Base-by-base conservation (phyloP, 2,329 filamentous ascomycete species). In the Colletotrichum siamense region DNA sequence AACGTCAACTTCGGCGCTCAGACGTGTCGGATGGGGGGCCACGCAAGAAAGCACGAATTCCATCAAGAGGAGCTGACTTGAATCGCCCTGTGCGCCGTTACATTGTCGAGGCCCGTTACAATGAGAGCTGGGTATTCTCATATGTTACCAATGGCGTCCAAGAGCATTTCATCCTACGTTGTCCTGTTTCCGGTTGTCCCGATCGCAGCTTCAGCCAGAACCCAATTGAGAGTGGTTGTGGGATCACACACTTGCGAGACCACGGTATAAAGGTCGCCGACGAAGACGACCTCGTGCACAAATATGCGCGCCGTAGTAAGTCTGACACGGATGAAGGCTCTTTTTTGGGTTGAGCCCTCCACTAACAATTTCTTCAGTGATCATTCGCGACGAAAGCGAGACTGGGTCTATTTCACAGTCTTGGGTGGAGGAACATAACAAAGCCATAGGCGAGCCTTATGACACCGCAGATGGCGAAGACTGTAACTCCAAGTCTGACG, bases 341-440 rank as follows among this genome's bases (percentile, higher is more conserved):
- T 49, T 2, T 49, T 12, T 0, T 12, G 3, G 1, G 5, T 49
- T 10, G 39, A n/a, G 39, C 6, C 39, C 1, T 12, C 1, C 39
- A 10, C 39, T 49, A 1, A 49, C 39, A 1, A 49, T 12, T 49
- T 49, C 39, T 49, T 0, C 4, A 49, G 39, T 49, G 10, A n/a
- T 49, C 10, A 4, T 22, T 4, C 18, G 39, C 39, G 18, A 49
- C 6, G 39, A 49, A 3, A 49, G 8, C 3, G 39, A 22, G 39
- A 49, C 39, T 49, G 39, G 39, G 10, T 6, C 39, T 1, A 49
- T 22, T 6, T 6, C 18, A 49, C 3, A 2, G 3, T 6, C 39
- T 5, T 49, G 3, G 3, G 39, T 49, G 39, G 39, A 49, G 5
- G 2, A 6, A 16, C 39, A 49, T 16, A 49, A 49, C 18, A 12